phyloP scores from a whole-genome alignment of 2,329 filamentous ascomycete genomes.

The Aspergillus neoniger region DNA sequence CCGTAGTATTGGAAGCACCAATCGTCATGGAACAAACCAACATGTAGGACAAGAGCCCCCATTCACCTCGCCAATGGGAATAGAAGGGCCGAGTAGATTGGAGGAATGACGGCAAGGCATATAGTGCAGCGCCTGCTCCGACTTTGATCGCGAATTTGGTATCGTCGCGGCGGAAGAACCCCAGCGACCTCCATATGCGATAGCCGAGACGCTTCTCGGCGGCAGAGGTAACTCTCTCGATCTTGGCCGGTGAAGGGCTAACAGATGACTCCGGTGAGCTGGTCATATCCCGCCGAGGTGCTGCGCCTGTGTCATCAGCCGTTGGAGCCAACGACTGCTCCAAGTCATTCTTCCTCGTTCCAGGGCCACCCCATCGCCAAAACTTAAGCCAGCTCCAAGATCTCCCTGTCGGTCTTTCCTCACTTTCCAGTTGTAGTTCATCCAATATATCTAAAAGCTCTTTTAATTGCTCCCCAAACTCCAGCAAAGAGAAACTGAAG shows the following conservation, averaged over 20 bases:
- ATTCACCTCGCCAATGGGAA: constrained; percentile 88
- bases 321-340: constrained; percentile 13
- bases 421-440: constrained; percentile 71
- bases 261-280: background rate
- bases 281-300: background rate
- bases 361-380: constrained; percentile 56
- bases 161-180: constrained; percentile 64
- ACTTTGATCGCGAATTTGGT: constrained; percentile 87
- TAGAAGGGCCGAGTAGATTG: constrained; percentile 76
- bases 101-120: constrained; percentile 86
- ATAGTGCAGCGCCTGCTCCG: constrained; percentile 82
- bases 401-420: constrained; percentile 61
- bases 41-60: constrained; percentile 97
- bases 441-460: constrained; percentile 81
- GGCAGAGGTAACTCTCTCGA: constrained; percentile 11
- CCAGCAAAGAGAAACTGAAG: constrained; percentile 87
- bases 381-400: constrained; percentile 86
- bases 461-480: constrained; percentile 87
- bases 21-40: constrained; percentile 98
- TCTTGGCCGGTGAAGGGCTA: background rate
- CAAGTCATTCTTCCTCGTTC: constrained; percentile 18
- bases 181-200: constrained; percentile 57
- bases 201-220: constrained; percentile 44
- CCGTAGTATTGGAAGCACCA: constrained; percentile 91
- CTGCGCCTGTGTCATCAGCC: background rate